Conservation (phyloP, 2,329 filamentous ascomycete species). For the Epichloe amarillans region DNA sequence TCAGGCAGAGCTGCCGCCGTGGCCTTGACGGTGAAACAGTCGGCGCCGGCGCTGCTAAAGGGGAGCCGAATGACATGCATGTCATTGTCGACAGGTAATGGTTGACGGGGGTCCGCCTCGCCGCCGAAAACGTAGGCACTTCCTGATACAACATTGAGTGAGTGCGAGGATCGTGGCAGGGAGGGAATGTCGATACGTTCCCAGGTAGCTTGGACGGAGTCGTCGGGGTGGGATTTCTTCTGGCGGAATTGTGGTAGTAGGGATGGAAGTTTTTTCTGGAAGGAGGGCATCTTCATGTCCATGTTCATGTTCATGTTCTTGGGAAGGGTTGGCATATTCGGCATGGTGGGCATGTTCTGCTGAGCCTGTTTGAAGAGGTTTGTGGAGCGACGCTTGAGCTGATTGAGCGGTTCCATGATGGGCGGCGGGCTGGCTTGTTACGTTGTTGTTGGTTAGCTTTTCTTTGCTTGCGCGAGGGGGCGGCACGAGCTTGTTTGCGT, state of each 20-base stretch:
- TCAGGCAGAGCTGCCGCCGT: slow-evolving; percentile 20
- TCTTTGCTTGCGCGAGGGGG: too few species aligned
- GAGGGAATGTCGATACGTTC: slow-evolving; percentile 40
- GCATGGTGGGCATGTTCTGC: slow-evolving; percentile 24
- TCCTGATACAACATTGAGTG: slow-evolving; percentile 44
- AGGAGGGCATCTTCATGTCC: slow-evolving; percentile 3
- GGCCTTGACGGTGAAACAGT: slow-evolving; percentile 45
- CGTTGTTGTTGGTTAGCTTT: too few species aligned
- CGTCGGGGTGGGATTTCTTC: slow-evolving; percentile 24
- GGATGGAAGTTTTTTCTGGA: slow-evolving; percentile 1
- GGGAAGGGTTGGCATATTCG: slow-evolving; percentile 24
- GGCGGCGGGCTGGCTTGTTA: background rate
- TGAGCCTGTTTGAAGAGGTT: slow-evolving; percentile 38
- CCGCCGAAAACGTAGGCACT: slow-evolving; percentile 63
- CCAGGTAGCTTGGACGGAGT: slow-evolving; percentile 35
- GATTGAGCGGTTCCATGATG: slow-evolving; percentile 39
- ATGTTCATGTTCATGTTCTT: slow-evolving; percentile 6
- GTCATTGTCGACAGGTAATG: slow-evolving; percentile 51
- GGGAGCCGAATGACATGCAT: slow-evolving; percentile 54
- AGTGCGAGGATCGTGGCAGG: slow-evolving; percentile 63
- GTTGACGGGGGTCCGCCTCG: slow-evolving; percentile 48
- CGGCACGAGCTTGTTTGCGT: too few species aligned
- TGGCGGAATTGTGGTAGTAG: slow-evolving; percentile 8
- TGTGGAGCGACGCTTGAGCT: slow-evolving; percentile 41
- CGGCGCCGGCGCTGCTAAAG: slow-evolving; percentile 41